These are phyloP conservation scores for Austroboletus festivus DNA, from an alignment of 768 basidiomycete genomes.

Conservation along the genomic window DNA sequence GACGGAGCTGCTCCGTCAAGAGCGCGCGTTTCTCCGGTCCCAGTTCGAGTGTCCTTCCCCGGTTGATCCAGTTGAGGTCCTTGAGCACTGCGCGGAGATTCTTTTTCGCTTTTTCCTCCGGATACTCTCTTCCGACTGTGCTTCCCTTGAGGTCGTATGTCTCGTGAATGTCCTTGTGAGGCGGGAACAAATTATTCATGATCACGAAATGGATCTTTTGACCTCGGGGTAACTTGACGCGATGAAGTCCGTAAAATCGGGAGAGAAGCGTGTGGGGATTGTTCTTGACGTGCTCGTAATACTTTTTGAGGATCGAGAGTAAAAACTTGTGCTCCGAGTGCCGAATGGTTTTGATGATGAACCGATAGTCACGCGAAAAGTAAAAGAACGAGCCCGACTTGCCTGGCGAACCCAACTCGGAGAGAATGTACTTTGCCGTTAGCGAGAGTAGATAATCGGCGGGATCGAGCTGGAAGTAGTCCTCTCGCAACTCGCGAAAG, in stretches of 20 bases:
- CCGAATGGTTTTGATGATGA: constrained; percentile 99
- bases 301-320: constrained; percentile 74
- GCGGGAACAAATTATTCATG: constrained; percentile 99
- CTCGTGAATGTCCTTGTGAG: constrained; percentile 96
- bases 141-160: constrained; percentile 97
- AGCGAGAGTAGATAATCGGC: constrained; percentile 96
- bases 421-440: constrained; percentile 96
- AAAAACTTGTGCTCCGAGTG: constrained; percentile 95
- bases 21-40: constrained; percentile 94
- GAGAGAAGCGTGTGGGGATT: constrained; percentile 95
- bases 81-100: constrained; percentile 91
- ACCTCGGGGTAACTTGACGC: constrained; percentile 93
- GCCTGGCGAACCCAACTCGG: constrained; percentile 95
- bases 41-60: constrained; percentile 74
- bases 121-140: constrained; percentile 82
- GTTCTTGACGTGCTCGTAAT: constrained; percentile 78
- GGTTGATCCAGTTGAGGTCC: constrained; percentile 94
- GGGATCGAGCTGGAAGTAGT: constrained; percentile 92
- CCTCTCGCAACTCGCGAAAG: constrained; percentile 92
- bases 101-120: constrained; percentile 71
- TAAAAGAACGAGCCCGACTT: constrained; percentile 99
- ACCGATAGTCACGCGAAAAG: constrained; percentile 96
- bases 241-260: constrained; percentile 94
- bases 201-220: constrained; percentile 98
- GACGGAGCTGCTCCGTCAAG: constrained; percentile 83